Evolutionary conservation across 140 eudicot genomes (phyloP), one percentile per base, ranked within the genome.

Genomic region (Oenanthe javanica): DNA sequence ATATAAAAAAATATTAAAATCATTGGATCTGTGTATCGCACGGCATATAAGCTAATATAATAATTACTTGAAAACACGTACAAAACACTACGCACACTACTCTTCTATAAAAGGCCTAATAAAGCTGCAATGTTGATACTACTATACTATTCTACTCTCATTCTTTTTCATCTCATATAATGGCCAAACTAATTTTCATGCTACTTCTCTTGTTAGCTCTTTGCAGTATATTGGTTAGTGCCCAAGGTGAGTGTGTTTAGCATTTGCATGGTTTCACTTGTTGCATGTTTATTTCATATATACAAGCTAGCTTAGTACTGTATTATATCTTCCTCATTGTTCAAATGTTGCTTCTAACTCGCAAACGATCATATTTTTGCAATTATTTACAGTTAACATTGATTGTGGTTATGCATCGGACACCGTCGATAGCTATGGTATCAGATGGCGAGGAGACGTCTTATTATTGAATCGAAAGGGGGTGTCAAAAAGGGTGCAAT

Each of bases 371-470:
- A 7, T 73, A 3, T 43, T 2, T 48, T 10, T 48, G 54, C 9
- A 9, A 25, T 50, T 1, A 27, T 5, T 73, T 25, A 77, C 48
- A 85, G 85, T 79, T 16, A 54, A 18, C 81, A 48, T 82, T 21
- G 85, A 82, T 55, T 85, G 88, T 48, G 88, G 88, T 23, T 79
- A 81, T 8, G 47, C 27, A 1, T 11, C 83, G 16, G 36, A 6
- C 19, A 43, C 79, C 76, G 49, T 63, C 0, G 88, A 85, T 51
- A 50, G 16, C 0, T 74, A 79, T 50, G 15, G 13, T 12, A 79
- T 79, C 9, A 23, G 3, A 2, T 85, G 88, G 88, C 43, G 38
- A 6, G 85, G 83, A 8, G 88, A 85, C 40, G 36, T 31, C 36
- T 54, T 19, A 4, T 9, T 13, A 78, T 67, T 31, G 43, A 31